Evolutionary conservation across 2,329 filamentous ascomycete genomes (phyloP).

Genomic region (Tolypocladium amazonense): DNA sequence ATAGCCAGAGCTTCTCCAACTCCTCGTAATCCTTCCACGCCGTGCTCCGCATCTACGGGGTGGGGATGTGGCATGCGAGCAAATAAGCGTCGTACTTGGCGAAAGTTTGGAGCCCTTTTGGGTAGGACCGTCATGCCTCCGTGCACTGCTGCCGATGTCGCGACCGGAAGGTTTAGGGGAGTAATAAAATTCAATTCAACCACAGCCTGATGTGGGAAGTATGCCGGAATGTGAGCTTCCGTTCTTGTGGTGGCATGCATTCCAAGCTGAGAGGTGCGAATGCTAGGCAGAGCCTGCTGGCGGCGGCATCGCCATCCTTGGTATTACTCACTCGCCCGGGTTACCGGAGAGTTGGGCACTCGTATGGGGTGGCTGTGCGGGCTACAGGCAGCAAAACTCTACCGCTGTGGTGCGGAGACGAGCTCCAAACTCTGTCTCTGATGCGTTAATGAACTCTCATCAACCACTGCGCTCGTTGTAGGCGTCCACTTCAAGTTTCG

Average conservation of each 20-base stretch:
- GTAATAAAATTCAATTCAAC: not conserved
- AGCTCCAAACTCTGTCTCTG: not conserved
- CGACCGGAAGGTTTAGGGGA: not conserved
- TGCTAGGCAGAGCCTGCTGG: not conserved
- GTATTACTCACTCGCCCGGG: not conserved
- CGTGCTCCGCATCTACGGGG: not conserved
- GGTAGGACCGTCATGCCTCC: not conserved
- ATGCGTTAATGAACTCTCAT: not conserved
- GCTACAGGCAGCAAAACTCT: not conserved
- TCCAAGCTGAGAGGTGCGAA: not conserved
- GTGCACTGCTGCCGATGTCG: not conserved
- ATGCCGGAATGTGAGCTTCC: not conserved
- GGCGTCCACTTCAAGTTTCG: not conserved
- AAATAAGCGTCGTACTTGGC: not conserved
- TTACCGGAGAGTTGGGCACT: not conserved
- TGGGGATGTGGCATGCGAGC: not conserved
- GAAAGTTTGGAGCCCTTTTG: not conserved
- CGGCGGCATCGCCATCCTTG: not conserved
- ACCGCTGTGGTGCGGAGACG: not conserved
- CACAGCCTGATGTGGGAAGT: not conserved
- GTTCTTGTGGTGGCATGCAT: not conserved
- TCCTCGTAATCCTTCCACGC: not conserved
- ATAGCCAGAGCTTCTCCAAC: not conserved
- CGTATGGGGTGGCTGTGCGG: not conserved
- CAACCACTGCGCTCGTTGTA: not conserved